phyloP scores from a whole-genome alignment of 78 protist species.

The Tieghemostelium lacteum region DNA sequence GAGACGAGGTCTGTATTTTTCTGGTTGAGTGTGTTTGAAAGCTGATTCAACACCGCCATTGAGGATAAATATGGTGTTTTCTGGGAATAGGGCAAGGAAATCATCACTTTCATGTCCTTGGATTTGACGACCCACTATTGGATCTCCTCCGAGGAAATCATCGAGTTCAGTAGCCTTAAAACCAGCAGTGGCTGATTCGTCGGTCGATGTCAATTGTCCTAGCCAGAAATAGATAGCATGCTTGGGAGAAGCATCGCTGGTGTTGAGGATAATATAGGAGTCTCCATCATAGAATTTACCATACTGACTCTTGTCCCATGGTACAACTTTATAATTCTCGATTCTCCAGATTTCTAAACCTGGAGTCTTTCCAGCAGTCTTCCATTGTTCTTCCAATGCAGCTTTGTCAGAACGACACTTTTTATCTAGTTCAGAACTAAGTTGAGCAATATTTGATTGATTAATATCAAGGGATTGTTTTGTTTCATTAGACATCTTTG shows the following conservation, averaged over 20 bases:
- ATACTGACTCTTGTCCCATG: slow-evolving; percentile 1
- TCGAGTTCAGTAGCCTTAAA: slow-evolving; percentile 93
- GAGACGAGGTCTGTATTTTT: slow-evolving; percentile 63
- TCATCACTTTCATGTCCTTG: slow-evolving; percentile 25
- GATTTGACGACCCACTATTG: slow-evolving; percentile 62
- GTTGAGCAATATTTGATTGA: slow-evolving; percentile 4
- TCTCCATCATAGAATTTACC: slow-evolving; percentile 52
- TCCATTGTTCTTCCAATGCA: slow-evolving; percentile 40
- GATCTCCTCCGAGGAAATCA: slow-evolving; percentile 80
- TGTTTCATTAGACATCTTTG: no score
- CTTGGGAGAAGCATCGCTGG: slow-evolving; percentile 83
- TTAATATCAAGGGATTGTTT: neutral
- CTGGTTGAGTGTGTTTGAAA: slow-evolving; percentile 56
- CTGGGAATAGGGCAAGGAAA: slow-evolving; percentile 66
- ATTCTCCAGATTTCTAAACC: slow-evolving; percentile 73
- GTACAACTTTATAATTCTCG: slow-evolving; percentile 59
- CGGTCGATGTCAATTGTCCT: slow-evolving; percentile 83
- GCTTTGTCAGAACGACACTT: slow-evolving; percentile 44
- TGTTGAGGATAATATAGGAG: slow-evolving; percentile 17
- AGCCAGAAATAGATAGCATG: slow-evolving; percentile 85
- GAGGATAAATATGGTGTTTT: slow-evolving; percentile 32
- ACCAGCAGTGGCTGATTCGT: slow-evolving; percentile 91
- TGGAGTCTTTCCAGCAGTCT: slow-evolving; percentile 4
- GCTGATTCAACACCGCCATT: slow-evolving; percentile 78
- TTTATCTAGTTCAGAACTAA: slow-evolving; percentile 53